phyloP scores from a whole-genome alignment of 1,284 basidiomycete species.

The Cystobasidium sp. region DNA sequence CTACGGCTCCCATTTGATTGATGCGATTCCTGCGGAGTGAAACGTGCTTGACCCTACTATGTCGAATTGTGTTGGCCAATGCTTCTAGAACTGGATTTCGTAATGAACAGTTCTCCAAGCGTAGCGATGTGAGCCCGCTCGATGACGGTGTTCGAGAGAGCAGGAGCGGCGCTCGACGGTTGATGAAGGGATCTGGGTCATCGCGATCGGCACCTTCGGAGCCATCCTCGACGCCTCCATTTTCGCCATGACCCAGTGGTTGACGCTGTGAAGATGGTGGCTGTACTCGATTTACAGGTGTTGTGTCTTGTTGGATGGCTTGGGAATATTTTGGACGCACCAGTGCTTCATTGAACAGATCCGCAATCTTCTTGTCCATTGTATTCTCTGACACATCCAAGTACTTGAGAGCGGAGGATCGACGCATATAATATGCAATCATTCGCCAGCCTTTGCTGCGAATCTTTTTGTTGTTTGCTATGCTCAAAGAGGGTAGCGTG shows the following conservation, averaged over 20 bases:
- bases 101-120: conserved; percentile 79
- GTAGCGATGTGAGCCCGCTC: conserved; percentile 67
- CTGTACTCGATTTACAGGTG: too few species aligned
- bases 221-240: not conserved
- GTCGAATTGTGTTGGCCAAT: conserved; percentile 77
- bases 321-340: conserved; percentile 3
- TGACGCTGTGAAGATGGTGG: too few species aligned
- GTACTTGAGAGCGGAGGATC: conserved; percentile 77
- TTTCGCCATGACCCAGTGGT: not conserved
- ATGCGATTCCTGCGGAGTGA: conserved; percentile 86
- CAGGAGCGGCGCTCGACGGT: conserved; percentile 4
- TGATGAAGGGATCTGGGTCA: not conserved
- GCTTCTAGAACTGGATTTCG: conserved; percentile 73
- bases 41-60: conserved; percentile 79
- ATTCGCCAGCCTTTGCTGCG: conserved; percentile 78
- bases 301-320: not conserved
- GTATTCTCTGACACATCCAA: conserved; percentile 86
- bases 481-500: conserved; percentile 77
- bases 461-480: conserved; percentile 83
- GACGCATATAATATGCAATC: conserved; percentile 76
- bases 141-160: conserved; percentile 57
- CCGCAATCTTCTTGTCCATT: conserved; percentile 80
- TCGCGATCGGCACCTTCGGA: not conserved
- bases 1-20: conserved; percentile 77
- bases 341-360: conserved; percentile 64